phyloP scores from a whole-genome alignment of 2,329 filamentous ascomycete genomes.

The Epichloe gansuensis region DNA sequence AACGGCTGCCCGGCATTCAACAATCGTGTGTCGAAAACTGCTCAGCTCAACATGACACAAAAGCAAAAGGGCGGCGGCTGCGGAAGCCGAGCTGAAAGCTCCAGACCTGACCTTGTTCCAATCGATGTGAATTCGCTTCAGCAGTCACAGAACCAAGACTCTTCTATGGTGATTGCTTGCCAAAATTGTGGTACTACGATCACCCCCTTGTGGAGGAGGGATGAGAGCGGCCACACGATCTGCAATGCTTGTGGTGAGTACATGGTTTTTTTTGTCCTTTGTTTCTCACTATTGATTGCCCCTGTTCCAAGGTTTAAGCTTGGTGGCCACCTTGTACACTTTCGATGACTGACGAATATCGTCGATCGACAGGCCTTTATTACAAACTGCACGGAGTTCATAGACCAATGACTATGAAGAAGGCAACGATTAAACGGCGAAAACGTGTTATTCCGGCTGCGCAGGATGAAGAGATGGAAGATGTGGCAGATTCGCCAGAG shows the following conservation, averaged over 20 bases:
- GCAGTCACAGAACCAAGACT: slow-evolving; percentile 18
- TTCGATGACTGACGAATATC: not conserved
- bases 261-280: not conserved
- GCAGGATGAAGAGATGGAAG: slow-evolving; percentile 37
- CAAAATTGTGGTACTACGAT: slow-evolving; percentile 97
- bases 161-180: slow-evolving; percentile 62
- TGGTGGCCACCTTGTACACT: not conserved
- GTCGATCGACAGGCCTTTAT: slow-evolving; percentile 58
- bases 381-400: slow-evolving; percentile 93
- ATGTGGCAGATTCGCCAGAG: slow-evolving; percentile 33
- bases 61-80: slow-evolving; percentile 26
- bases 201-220: slow-evolving; percentile 87
- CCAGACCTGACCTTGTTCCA: slow-evolving; percentile 17
- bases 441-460: slow-evolving; percentile 85
- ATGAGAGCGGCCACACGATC: slow-evolving; percentile 90
- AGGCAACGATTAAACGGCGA: slow-evolving; percentile 87
- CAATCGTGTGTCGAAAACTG: slow-evolving; percentile 84
- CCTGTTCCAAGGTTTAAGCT: not conserved
- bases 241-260: slow-evolving; percentile 92
- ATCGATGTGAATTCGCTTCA: slow-evolving; percentile 24
- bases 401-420: slow-evolving; percentile 96
- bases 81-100: slow-evolving; percentile 13
- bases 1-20: slow-evolving; percentile 96
- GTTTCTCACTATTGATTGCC: not conserved
- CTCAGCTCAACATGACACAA: slow-evolving; percentile 52